Evolutionary conservation across 1,284 basidiomycete genomes (phyloP), one percentile per base, ranked within the genome.

Genomic region (Fomitopsis pinicola): DNA sequence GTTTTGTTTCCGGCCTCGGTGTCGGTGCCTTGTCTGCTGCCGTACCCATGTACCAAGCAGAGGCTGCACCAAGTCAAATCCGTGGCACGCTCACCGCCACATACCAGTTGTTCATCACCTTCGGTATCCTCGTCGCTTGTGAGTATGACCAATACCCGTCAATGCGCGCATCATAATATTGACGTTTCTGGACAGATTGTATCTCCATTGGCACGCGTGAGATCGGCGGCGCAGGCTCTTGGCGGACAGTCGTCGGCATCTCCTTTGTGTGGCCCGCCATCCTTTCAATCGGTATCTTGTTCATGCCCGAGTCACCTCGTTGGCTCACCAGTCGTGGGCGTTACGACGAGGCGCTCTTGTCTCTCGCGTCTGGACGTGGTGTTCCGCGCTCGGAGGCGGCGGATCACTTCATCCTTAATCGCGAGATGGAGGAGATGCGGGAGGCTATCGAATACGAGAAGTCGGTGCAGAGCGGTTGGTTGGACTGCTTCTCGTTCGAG

Each of bases 21-120:
- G 85, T 92, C 48, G 91, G 91, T 33, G 88, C 86, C 0, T 80
- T 92, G 5, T 86, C 84, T 55, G 88, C 89, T 42, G 89, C 87
- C 1, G 91, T 94, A 0, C 92, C 92, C 1, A 86, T 89, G 73
- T 91, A 89, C 70, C 86, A 89, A 78, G 86, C 87, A 7, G 90
- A 92, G 73, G 87, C 87, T 0, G 88, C 89, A 0, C 91, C 92
- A 2, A 79, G 88, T 17, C 85, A 91, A 65, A 87, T 94, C 59
- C 84, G 92, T 64, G 91, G 92, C 26, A 84, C 89, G 0, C 75
- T 92, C 28, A 91, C 72, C 19, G 72, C 72, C 10, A 73, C 72
- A 8, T 73, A 73, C 59, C 72, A 73, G 67, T 77, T 92, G 22
- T 87, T 88, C 74, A 91, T 91, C 69, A 91, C 89, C 0, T 80